These are phyloP conservation scores for Penicillium sp. DNA, from an alignment of 2,329 filamentous ascomycete species.

Conservation along the genomic window DNA sequence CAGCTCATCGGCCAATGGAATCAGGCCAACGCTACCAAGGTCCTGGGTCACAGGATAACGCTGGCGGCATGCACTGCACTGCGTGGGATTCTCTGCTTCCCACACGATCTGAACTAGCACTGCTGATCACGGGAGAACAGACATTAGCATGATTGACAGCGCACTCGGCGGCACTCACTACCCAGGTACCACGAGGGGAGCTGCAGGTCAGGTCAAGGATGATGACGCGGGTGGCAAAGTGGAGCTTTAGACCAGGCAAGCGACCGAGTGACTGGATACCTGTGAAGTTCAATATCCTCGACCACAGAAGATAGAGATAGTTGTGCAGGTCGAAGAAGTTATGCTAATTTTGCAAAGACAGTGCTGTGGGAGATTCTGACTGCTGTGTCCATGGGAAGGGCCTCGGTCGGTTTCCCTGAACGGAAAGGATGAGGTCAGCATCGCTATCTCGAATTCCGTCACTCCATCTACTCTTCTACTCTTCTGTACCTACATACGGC, in stretches of 20 bases:
- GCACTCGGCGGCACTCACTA: conserved; percentile 13
- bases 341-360: not conserved
- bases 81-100: conserved; percentile 2
- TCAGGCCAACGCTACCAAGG: not conserved
- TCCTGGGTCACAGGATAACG: not conserved
- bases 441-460: not conserved
- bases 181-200: conserved; percentile 4
- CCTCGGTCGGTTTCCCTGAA: not conserved
- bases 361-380: not conserved
- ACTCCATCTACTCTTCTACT: too few relatives aligned
- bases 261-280: not conserved
- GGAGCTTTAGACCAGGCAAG: conserved; percentile 11
- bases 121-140: conserved; percentile 7
- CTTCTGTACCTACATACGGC: too few relatives aligned
- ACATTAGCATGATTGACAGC: conserved; percentile 16
- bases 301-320: not conserved
- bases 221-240: conserved; percentile 27
- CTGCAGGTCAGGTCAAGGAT: conserved; percentile 10
- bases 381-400: not conserved
- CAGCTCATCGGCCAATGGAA: conserved; percentile 7
- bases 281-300: not conserved
- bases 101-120: conserved; percentile 8
- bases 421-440: conserved; percentile 7
- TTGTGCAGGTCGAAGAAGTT: not conserved
- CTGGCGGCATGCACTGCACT: conserved; percentile 3